Base-by-base conservation (phyloP, 176 grass and related monocot species). In the Pharus latifolius region DNA sequence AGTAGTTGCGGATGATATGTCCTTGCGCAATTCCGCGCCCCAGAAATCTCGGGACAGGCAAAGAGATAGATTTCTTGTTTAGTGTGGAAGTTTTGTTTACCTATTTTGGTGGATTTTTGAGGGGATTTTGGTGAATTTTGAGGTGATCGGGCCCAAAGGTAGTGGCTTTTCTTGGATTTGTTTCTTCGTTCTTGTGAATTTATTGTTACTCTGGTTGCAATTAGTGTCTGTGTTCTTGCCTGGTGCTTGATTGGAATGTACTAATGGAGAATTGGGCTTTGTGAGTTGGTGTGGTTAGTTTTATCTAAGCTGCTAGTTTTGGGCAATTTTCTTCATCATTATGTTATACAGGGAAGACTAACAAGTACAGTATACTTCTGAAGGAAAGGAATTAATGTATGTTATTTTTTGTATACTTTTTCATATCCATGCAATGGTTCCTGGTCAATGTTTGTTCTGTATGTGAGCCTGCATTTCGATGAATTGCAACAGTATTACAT, bases 91-190 rank as follows among this genome's bases (percentile, higher is more conserved):
- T 64, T 63, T 5, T 16, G 45, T n/a, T n/a, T n/a, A 7, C 5
- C 49, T 28, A 18, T 50, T 22, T 31, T 15, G 59, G 13, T 37
- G 55, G 46, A 54, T 63, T 69, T 34, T 6, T 30, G 32, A 10
- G 26, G 49, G 10, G 33, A 16, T 63, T 17, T 0, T 1, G 19
- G 74, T 41, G 37, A 49, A 28, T 67, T 28, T 48, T 19, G 2
- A 13, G 49, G 63, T 63, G 83, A 76, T 81, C 78, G 33, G 14
- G 20, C 22, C 15, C 66, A 86, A 85, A 81, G 65, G 72, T 72
- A 72, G 50, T 16, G 33, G 7, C 43, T 71, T 76, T 57, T 27
- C 30, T 32, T 43, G 49, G 49, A 76, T 76, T 50, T 12, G 47
- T 10, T 57, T 4, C 6, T 56, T 50, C 22, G 32, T 50, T 74